Conservation (phyloP, 2,329 filamentous ascomycete species). For the Clarireedia homoeocarpa region DNA sequence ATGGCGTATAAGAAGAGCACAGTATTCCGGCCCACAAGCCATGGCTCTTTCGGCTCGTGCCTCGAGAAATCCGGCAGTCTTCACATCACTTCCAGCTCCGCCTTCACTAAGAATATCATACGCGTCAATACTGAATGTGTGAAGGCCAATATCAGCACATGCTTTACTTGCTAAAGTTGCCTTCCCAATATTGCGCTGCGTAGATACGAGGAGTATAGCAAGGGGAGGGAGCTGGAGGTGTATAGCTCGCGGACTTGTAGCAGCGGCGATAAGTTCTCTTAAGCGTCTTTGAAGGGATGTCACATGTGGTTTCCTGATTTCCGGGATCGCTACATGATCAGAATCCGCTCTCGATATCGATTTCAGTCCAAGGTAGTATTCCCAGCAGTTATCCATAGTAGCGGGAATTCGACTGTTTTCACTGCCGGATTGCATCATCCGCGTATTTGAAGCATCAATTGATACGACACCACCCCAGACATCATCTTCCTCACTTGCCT, state of each 20-base stretch:
- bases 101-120: slow-evolving; percentile 95
- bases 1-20: slow-evolving; percentile 78
- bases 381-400: slow-evolving; percentile 71
- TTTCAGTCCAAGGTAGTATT: slow-evolving; percentile 78
- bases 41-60: slow-evolving; percentile 83
- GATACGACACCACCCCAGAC: slow-evolving; percentile 80
- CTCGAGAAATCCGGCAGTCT: slow-evolving; percentile 85
- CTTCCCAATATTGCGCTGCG: slow-evolving; percentile 90
- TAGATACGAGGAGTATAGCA: slow-evolving; percentile 81
- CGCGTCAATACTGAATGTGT: slow-evolving; percentile 81
- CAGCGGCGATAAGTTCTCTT: slow-evolving; percentile 77
- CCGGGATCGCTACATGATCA: slow-evolving; percentile 34
- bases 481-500: slow-evolving; percentile 51
- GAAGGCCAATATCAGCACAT: slow-evolving; percentile 82
- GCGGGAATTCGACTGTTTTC: slow-evolving; percentile 75
- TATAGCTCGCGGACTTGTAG: slow-evolving; percentile 79
- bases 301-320: slow-evolving; percentile 43
- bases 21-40: slow-evolving; percentile 77
- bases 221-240: slow-evolving; percentile 82
- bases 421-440: slow-evolving; percentile 86
- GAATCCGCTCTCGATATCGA: slow-evolving; percentile 47
- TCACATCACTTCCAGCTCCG: slow-evolving; percentile 80
- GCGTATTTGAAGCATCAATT: slow-evolving; percentile 78
- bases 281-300: slow-evolving; percentile 62
- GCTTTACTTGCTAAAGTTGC: slow-evolving; percentile 68